A percentile compares a stretch with the other conserved stretches of the same genome.
These are phyloP conservation scores for Kurtzmaniella cleridarum DNA, from an alignment of 805 yeast genomes.

Conservation along the genomic window DNA sequence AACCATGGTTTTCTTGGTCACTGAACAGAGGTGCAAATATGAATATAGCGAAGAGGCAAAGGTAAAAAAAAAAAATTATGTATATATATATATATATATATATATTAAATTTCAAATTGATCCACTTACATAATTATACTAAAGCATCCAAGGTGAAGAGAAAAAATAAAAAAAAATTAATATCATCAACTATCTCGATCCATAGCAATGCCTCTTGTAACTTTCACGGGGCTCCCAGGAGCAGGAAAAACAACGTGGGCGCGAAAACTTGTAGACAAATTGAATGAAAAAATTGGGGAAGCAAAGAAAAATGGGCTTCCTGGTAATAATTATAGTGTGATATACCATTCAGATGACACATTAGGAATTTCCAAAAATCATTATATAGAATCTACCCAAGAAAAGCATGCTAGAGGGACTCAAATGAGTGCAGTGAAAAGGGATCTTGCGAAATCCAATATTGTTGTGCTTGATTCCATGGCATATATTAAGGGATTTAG, in stretches of 20 bases:
- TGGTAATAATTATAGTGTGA: slow-evolving; percentile 55
- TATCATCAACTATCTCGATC: neutral
- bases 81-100: too few species aligned
- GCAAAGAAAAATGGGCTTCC: slow-evolving; percentile 35
- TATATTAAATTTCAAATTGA: too few species aligned
- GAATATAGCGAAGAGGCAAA: neutral
- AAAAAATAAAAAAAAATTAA: neutral
- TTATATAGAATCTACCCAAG: slow-evolving; percentile 68
- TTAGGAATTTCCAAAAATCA: slow-evolving; percentile 65
- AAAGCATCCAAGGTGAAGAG: neutral
- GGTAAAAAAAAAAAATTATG: too few species aligned
- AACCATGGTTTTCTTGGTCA: slow-evolving; percentile 13
- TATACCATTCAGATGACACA: slow-evolving; percentile 71
- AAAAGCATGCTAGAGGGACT: slow-evolving; percentile 75
- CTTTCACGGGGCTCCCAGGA: slow-evolving; percentile 80
- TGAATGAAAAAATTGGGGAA: slow-evolving; percentile 42
- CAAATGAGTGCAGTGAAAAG: slow-evolving; percentile 89
- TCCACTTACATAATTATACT: neutral
- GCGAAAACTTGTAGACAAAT: slow-evolving; percentile 39
- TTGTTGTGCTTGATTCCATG: slow-evolving; percentile 82
- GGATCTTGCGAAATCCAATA: slow-evolving; percentile 57
- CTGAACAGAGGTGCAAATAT: neutral
- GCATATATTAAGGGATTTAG: slow-evolving; percentile 93
- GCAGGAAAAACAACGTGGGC: slow-evolving; percentile 83
- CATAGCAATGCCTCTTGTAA: slow-evolving; percentile 68